These are phyloP conservation scores for Ulvella scutata DNA, from an alignment of 139 green algal species.

Conservation along the genomic window DNA sequence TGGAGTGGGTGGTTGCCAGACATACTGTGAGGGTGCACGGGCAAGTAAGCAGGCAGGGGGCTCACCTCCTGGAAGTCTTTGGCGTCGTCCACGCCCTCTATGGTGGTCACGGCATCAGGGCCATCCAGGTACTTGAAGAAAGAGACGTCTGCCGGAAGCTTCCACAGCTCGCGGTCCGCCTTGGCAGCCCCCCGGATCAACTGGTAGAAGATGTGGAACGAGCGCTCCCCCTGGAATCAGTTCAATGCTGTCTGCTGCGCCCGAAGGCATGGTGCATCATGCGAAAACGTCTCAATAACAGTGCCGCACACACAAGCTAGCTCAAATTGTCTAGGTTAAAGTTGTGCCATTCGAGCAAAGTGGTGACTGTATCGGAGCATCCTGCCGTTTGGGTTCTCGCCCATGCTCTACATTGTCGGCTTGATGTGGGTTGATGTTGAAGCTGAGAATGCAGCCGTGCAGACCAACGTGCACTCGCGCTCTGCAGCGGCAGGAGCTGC, in stretches of 20 bases:
- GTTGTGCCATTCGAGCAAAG: too few relatives aligned
- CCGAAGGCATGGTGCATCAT: not conserved
- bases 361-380: too few relatives aligned
- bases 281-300: not conserved
- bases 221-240: slow-evolving; percentile 71
- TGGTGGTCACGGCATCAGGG: slow-evolving; percentile 20
- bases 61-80: slow-evolving; percentile 45
- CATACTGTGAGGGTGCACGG: too few relatives aligned
- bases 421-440: too few relatives aligned
- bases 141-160: slow-evolving; percentile 12
- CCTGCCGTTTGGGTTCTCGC: too few relatives aligned
- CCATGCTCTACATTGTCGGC: too few relatives aligned
- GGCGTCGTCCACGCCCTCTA: slow-evolving; percentile 60
- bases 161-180: slow-evolving; percentile 18
- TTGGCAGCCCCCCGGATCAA: slow-evolving; percentile 50
- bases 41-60: too few relatives aligned
- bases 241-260: too few relatives aligned
- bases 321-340: too few relatives aligned
- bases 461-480: not conserved
- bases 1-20: too few relatives aligned
- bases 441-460: too few relatives aligned
- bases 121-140: slow-evolving; percentile 23
- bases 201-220: slow-evolving; percentile 97
- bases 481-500: not conserved
- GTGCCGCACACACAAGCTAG: too few relatives aligned